Evolutionary conservation across 73 alveolate genomes (phyloP).

Genomic region (Paramecium octaurelia): DNA sequence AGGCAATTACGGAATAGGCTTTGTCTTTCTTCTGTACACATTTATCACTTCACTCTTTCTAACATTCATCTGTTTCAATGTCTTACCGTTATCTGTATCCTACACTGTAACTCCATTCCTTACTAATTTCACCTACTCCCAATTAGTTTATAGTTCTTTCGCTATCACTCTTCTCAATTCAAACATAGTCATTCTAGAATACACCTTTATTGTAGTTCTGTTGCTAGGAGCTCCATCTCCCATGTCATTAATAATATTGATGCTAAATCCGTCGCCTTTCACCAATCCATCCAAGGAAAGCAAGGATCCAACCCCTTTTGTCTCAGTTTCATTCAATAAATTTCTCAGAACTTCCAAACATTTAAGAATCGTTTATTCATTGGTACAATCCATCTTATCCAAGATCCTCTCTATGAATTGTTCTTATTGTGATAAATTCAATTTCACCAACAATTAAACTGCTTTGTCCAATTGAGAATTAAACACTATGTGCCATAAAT

Average conservation of each 20-base stretch:
- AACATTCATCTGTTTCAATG: conserved; percentile 72
- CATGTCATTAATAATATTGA: conserved; percentile 58
- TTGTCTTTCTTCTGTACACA: conserved; percentile 7
- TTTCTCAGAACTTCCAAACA: background rate
- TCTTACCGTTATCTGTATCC: conserved; percentile 83
- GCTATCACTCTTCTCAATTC: conserved; percentile 62
- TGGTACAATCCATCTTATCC: conserved; percentile 1
- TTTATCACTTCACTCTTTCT: conserved; percentile 36
- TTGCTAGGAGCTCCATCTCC: conserved; percentile 65
- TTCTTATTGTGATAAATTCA: background rate
- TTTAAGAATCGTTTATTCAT: conserved; percentile 32
- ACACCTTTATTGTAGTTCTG: conserved; percentile 61
- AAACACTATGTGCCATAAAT: conserved; percentile 18
- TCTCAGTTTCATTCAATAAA: conserved; percentile 77
- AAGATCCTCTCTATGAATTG: background rate
- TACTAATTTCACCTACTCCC: conserved; percentile 63
- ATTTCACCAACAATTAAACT: conserved; percentile 5
- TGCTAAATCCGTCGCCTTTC: conserved; percentile 62
- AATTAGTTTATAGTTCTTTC: conserved; percentile 45
- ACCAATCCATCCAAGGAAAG: conserved; percentile 64
- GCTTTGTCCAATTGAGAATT: conserved; percentile 10
- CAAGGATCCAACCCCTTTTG: conserved; percentile 83
- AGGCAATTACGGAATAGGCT: conserved; percentile 41
- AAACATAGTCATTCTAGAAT: conserved; percentile 77
- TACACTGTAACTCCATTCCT: conserved; percentile 66